Evolutionary conservation across 257 asterid species (phyloP), one percentile per base, ranked within the genome.

Genomic region (Ballota nigra): DNA sequence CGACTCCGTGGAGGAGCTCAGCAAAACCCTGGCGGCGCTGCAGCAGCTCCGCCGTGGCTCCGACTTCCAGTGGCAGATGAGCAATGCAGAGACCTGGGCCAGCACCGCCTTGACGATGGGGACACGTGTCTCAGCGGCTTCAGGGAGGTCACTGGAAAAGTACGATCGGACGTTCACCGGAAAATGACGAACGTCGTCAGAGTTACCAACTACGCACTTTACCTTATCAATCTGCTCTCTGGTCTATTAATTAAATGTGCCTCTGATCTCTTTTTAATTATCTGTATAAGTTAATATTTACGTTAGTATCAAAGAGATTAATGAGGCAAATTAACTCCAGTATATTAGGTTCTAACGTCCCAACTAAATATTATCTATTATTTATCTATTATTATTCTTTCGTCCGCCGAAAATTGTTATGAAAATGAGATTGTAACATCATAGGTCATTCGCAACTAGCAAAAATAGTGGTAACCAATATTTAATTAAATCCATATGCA

Each of bases 41-140:
- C 77, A 79, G 80, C 82, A 75, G 45, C 92, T 91, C 57, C 80
- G 86, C 11, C 82, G 83, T 11, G 96, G 90, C 33, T 74, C 29
- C 4, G 92, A 83, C 3, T 92, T 90, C 82, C 43, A 78, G 80
- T 92, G 96, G 95, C 96, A 88, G 83, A 89, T 94, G 96, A 91
- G 94, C 80, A 91, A 94, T 68, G 94, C 82, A 15, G 85, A 91
- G 88, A 94, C 97, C 24, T 94, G 97, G 97, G 97, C 86, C 0
- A 91, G 97, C 81, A 97, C 99, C 45, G 97, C 97, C 16, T 66
- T 94, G 79, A 94, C 93, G 2, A 91, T 26, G 99, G 91, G 69
- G 96, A 94, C 36, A 91, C 97, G 8, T 94, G 99, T 38, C 90
- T 91, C 55, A 97, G 86, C 75, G 99, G 97, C 11, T 94, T 91